A percentile compares a stretch with the other conserved stretches of the same genome.
These are phyloP conservation scores for Cryptosporidium parvum DNA, from an alignment of 169 alveolate genomes.

Conservation along the genomic window DNA sequence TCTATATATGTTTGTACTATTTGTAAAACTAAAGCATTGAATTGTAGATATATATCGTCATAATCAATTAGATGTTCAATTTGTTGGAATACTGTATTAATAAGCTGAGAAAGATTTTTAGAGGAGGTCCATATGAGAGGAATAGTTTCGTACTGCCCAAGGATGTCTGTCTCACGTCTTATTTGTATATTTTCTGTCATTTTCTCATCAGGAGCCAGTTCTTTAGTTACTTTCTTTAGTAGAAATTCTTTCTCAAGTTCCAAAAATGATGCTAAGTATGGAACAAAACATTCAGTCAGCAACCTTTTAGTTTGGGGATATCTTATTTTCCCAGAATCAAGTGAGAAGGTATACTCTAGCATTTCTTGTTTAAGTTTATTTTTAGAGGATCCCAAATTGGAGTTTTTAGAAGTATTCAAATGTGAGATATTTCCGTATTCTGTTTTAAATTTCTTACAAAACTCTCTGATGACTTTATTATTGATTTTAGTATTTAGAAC, in stretches of 20 bases:
- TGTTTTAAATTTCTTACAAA: not conserved
- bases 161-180: conserved; percentile 22
- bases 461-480: not conserved
- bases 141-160: conserved; percentile 13
- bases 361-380: not conserved
- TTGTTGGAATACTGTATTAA: conserved; percentile 16
- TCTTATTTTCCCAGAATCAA: not conserved
- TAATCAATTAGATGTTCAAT: conserved; percentile 41
- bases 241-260: conserved; percentile 5
- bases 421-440: not conserved
- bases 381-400: not conserved
- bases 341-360: not conserved
- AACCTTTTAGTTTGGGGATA: conserved; percentile 23
- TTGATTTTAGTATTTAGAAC: not conserved
- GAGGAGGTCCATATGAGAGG: conserved; percentile 67
- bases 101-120: conserved; percentile 7
- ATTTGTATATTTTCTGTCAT: conserved; percentile 52
- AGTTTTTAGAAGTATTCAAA: not conserved
- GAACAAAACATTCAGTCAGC: conserved; percentile 55
- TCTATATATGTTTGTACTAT: conserved; percentile 8
- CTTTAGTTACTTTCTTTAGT: conserved; percentile 4
- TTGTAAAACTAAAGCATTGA: conserved; percentile 18
- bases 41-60: conserved; percentile 52
- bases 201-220: conserved; percentile 2
- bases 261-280: conserved; percentile 30